Evolutionary conservation across 139 green algal species (phyloP), one percentile per base, ranked within the genome.

Genomic region (Ulvella scutata): DNA sequence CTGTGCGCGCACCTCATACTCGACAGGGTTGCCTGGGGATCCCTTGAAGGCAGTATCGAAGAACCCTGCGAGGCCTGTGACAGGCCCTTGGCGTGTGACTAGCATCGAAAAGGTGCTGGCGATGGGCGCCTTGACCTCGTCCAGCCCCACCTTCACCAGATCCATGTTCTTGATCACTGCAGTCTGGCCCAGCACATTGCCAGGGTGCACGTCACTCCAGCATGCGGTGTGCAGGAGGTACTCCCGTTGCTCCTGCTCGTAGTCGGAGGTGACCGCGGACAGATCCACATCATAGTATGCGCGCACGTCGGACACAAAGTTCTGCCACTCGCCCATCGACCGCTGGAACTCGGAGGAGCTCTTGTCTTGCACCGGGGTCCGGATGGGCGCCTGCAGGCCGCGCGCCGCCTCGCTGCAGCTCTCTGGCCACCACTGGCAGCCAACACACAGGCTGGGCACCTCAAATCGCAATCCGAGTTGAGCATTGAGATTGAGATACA

Each of bases 21-120:
- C 73, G 10, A 28, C 62, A 2, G 62, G 62, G 28, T 51, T 43
- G 72, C 35, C 13, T 3, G 37, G 60, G 28, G 33, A 89, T 44
- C 90, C 91, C 43, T 76, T 74, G 76, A 97, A 97, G 13, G 81
- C 67, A 3, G 92, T 88, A 79, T 97, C 92, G 76, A 98, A 97
- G 76, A 83, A 97, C 72, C 92, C 93, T 59, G 78, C 90, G 72
- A 96, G 88, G 1, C 82, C 92, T 28, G 96, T 85, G 33, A 96
- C 85, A 0, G 86, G 83, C 0, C 90, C 51, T 67, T 67, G 51
- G 2, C 51, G 9, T 3, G 51, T 67, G n/a, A 67, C 51, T 29
- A 67, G 20, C 51, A 67, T 67, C n/a, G 51, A 34, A 3, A 67
- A 67, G n/a, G 31, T 67, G 1, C n/a, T 36, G 20, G 7, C 6